A percentile compares a stretch with the other conserved stretches of the same genome.
Conservation (phyloP, 805 yeast genomes). For the Saccharomycopsis vini region DNA sequence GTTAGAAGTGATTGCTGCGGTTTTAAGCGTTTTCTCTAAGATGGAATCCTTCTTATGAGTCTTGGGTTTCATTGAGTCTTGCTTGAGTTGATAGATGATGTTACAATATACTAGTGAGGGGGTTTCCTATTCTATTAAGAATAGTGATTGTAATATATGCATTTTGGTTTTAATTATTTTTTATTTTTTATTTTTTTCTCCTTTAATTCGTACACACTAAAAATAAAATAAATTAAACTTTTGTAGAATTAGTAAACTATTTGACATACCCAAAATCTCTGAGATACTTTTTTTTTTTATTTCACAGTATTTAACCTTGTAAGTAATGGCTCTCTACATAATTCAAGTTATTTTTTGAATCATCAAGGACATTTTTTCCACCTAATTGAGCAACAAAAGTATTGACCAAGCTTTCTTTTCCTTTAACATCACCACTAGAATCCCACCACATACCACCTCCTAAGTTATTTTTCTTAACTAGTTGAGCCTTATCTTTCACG, state of each 20-base stretch:
- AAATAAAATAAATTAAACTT: too few species aligned
- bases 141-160: neutral
- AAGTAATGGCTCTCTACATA: conserved; percentile 19
- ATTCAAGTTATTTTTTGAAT: conserved; percentile 10
- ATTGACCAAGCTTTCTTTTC: conserved; percentile 26
- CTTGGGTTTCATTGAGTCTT: too few species aligned
- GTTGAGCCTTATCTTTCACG: conserved; percentile 49
- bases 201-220: too few species aligned
- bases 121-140: too few species aligned
- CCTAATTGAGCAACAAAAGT: conserved; percentile 32
- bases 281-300: too few species aligned
- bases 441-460: conserved; percentile 98
- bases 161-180: too few species aligned
- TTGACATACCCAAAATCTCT: too few species aligned
- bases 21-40: conserved; percentile 78
- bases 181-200: neutral
- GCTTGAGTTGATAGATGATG: too few species aligned
- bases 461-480: conserved; percentile 36
- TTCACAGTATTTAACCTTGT: too few species aligned
- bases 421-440: conserved; percentile 59
- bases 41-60: conserved; percentile 56
- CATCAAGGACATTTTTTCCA: conserved; percentile 13
- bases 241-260: too few species aligned
- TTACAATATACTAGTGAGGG: too few species aligned
- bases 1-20: conserved; percentile 88